Percentiles rank a stretch among this genome's conserved stretches.
phyloP scores from a whole-genome alignment of 78 protist species.

The Polysphondylium violaceum region DNA sequence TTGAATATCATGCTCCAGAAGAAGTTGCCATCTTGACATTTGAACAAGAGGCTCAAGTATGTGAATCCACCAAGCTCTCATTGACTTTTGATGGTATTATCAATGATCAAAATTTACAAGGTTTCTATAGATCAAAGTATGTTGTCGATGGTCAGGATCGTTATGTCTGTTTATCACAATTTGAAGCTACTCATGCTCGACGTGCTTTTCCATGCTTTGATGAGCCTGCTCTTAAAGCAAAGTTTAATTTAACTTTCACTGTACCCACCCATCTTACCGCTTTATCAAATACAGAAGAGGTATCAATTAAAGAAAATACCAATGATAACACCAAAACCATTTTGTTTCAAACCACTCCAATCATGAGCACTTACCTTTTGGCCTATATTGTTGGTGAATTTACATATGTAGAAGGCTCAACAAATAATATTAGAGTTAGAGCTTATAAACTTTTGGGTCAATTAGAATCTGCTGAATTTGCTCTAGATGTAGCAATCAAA shows the following conservation, averaged over 20 bases:
- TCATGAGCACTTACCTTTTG: conserved; percentile 95
- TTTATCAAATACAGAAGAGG: conserved; percentile 55
- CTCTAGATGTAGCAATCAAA: conserved; percentile 88
- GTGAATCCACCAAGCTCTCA: not conserved
- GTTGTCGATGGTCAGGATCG: conserved; percentile 60
- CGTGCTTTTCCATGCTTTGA: conserved; percentile 95
- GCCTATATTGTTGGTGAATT: conserved; percentile 93
- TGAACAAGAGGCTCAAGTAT: conserved; percentile 4
- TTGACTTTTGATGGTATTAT: conserved; percentile 41
- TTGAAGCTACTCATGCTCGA: conserved; percentile 95
- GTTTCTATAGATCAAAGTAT: conserved; percentile 79
- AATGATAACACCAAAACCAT: conserved; percentile 2
- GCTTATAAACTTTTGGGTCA: conserved; percentile 90
- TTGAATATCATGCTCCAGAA: conserved; percentile 12
- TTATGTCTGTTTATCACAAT: conserved; percentile 88
- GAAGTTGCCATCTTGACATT: conserved; percentile 31
- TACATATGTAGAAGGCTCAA: conserved; percentile 81
- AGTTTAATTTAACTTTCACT: conserved; percentile 71
- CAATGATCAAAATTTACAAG: conserved; percentile 71
- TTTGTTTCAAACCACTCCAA: conserved; percentile 73
- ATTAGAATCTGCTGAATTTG: conserved; percentile 71
- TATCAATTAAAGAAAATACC: not conserved
- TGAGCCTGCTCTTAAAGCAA: conserved; percentile 94
- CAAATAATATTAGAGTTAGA: conserved; percentile 84
- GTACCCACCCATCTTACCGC: not conserved